Evolutionary conservation across 2,329 filamentous ascomycete species (phyloP), one percentile per base, ranked within the genome.

Genomic region (Sporothrix luriei): DNA sequence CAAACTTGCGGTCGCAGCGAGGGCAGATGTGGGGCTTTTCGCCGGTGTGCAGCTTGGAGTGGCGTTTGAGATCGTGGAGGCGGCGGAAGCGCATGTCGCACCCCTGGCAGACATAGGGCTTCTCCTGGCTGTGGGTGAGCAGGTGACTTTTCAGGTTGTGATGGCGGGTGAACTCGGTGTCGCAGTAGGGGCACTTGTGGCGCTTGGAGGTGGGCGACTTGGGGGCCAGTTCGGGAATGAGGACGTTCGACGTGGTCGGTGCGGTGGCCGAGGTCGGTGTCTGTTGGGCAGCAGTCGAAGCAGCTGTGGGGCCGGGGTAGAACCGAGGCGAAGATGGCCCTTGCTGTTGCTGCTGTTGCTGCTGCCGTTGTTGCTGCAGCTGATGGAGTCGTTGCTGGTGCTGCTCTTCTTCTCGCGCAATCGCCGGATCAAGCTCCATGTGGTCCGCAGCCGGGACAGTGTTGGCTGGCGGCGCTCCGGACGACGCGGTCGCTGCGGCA

Each of bases 61-160:
- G 95, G 52, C 95, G 89, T 82, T 99, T 99, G 74, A 99, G 81
- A 77, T 99, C 95, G 78, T 99, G 95, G 66, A 98, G 84, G 73
- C 95, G 89, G 69, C 95, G 88, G 80, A 99, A 99, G 67, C 94
- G 89, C 79, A 95, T 92, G 75, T 94, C 88, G 78, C 95, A 99
- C n/a, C 92, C 93, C 72, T 92, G 90, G 78, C 95, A 99, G 38
- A 95, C 88, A 77, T 95, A 99, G 0, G 95, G 95, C 80, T 99
- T 99, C 79, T 99, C 95, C 83, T 99, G 94, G 76, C 94, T 97
- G 79, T 98, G 95, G 0, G 95, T 98, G 77, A 99, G 87, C 70
- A 99, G 86, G 81, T 99, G 95, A 75, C 93, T 97, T 82, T 98
- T 99, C 38, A 98, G 86, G 76, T 99, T 98, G 78, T 98, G 95